Evolutionary conservation across 805 yeast genomes (phyloP), one percentile per base, ranked within the genome.

Genomic region (Grigorovia humatica): DNA sequence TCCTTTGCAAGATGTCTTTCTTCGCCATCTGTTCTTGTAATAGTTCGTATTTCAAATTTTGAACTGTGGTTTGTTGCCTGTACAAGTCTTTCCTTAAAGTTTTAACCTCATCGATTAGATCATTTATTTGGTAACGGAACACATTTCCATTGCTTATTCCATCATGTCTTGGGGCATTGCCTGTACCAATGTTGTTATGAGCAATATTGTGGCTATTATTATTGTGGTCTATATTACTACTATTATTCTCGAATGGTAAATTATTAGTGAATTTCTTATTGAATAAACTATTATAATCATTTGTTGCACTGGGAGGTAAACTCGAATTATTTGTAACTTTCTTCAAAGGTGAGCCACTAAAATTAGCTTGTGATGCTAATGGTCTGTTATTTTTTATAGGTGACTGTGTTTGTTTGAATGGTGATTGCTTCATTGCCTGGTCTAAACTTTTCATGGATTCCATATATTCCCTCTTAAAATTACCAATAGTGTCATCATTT

Each of bases 401-500:
- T 32, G 38, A 32, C 27, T 23, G 27, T 23, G 27, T 23, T 32
- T 32, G 38, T 8, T 32, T 32, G 4, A 32, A 32, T 11, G 38
- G 38, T 32, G 38, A 32, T 32, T 32, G 38, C 15, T 13, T 32
- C 47, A 48, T 43, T 2, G 47, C 51, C 43, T 43, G 17, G n/a
- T 48, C 17, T n/a, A 52, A 49, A 40, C 58, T 59, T 50, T 58
- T 56, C 57, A 58, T 65, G 13, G 65, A 62, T 15, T 59, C 61
- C 51, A 61, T 51, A 44, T 62, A 64, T 48, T 65, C 63, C 45
- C 58, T 58, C 46, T 65, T 59, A 9, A 65, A 58, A 48, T 58
- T 61, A 48, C 59, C 62, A 20, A 65, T 49, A 12, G 69, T 64
- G 47, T 65, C 69, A 52, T 65, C 68, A 18, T 55, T 57, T 20